A percentile compares a stretch with the other conserved stretches of the same genome.
These are phyloP conservation scores for Fistulifera solaris DNA, from an alignment of 108 stramenopile genomes.

Conservation along the genomic window DNA sequence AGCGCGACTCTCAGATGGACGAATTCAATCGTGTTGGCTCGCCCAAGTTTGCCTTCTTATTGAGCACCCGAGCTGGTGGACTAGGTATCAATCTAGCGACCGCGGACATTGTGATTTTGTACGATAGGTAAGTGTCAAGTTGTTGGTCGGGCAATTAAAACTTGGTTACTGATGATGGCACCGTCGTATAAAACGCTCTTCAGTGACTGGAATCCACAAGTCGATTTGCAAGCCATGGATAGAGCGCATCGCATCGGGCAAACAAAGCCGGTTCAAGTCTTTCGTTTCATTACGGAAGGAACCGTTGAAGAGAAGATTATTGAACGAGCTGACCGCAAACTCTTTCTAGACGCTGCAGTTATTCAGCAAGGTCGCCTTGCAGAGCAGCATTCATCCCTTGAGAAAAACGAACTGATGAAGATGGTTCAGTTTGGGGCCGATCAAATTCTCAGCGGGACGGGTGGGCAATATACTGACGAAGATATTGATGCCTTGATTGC, in stretches of 20 bases:
- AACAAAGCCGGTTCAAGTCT: slow-evolving; percentile 96
- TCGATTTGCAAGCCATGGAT: slow-evolving; percentile 94
- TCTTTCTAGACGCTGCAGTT: slow-evolving; percentile 98
- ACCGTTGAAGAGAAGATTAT: slow-evolving; percentile 99
- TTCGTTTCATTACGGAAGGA: slow-evolving; percentile 94
- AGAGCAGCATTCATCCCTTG: slow-evolving; percentile 79
- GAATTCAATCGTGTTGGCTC: slow-evolving; percentile 92
- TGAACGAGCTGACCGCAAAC: slow-evolving; percentile 96
- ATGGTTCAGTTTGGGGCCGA: slow-evolving; percentile 99
- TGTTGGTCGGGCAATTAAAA: too few relatives aligned
- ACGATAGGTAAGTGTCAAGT: slow-evolving; percentile 50
- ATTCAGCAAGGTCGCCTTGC: slow-evolving; percentile 96
- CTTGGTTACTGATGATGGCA: too few relatives aligned
- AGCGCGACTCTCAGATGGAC: slow-evolving; percentile 89
- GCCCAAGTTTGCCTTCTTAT: slow-evolving; percentile 89
- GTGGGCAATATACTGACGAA: slow-evolving; percentile 86
- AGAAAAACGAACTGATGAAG: slow-evolving; percentile 93
- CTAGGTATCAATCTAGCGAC: slow-evolving; percentile 97
- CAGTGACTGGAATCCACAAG: slow-evolving; percentile 55
- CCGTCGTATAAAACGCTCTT: background rate
- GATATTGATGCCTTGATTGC: slow-evolving; percentile 96
- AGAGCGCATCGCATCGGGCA: slow-evolving; percentile 39
- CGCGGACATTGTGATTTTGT: slow-evolving; percentile 97
- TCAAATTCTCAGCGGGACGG: slow-evolving; percentile 84
- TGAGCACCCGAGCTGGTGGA: slow-evolving; percentile 89